A percentile compares a stretch with the other conserved stretches of the same genome.
These are phyloP conservation scores for Herpetomonas samuelpessoai DNA, from an alignment of 208 protist species.

Conservation along the genomic window DNA sequence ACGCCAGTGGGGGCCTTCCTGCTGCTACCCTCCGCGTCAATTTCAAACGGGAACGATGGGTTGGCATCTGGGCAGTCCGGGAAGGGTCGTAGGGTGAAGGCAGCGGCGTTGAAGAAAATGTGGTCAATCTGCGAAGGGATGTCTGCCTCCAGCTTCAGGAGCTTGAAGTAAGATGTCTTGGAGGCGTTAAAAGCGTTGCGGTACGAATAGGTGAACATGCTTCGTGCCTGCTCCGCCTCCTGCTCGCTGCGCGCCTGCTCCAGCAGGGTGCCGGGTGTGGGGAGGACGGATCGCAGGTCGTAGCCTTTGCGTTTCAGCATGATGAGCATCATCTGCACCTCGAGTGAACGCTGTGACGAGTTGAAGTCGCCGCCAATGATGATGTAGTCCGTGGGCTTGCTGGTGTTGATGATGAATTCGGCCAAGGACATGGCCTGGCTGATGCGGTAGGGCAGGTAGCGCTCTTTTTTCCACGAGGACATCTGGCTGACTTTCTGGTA, in stretches of 20 bases:
- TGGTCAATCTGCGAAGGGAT: slow-evolving; percentile 85
- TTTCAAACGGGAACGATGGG: slow-evolving; percentile 29
- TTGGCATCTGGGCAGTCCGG: slow-evolving; percentile 71
- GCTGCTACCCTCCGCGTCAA: slow-evolving; percentile 17
- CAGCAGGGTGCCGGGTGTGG: slow-evolving; percentile 22
- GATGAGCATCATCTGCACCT: slow-evolving; percentile 77
- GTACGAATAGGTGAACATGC: slow-evolving; percentile 68
- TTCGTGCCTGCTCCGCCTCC: slow-evolving; percentile 16
- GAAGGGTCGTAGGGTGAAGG: slow-evolving; percentile 54
- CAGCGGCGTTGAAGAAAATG: slow-evolving; percentile 59
- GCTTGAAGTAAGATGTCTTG: slow-evolving; percentile 74
- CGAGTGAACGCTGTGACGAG: slow-evolving; percentile 68
- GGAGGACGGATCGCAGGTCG: slow-evolving; percentile 62
- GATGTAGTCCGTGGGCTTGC: slow-evolving; percentile 56
- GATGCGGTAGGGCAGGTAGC: slow-evolving; percentile 77
- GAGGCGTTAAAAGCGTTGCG: slow-evolving; percentile 76
- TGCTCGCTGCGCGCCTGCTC: slow-evolving; percentile 16
- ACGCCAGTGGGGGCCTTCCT: slow-evolving; percentile 43
- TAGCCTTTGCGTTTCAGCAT: slow-evolving; percentile 70
- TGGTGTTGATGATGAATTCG: slow-evolving; percentile 72
- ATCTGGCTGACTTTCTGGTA: slow-evolving; percentile 71
- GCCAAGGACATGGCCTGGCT: slow-evolving; percentile 78
- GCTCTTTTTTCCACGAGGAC: slow-evolving; percentile 57
- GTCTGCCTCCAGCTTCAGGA: slow-evolving; percentile 68
- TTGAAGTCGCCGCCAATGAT: slow-evolving; percentile 90